phyloP scores from a whole-genome alignment of 495 filamentous ascomycete species.

The Daldinia loculata region DNA sequence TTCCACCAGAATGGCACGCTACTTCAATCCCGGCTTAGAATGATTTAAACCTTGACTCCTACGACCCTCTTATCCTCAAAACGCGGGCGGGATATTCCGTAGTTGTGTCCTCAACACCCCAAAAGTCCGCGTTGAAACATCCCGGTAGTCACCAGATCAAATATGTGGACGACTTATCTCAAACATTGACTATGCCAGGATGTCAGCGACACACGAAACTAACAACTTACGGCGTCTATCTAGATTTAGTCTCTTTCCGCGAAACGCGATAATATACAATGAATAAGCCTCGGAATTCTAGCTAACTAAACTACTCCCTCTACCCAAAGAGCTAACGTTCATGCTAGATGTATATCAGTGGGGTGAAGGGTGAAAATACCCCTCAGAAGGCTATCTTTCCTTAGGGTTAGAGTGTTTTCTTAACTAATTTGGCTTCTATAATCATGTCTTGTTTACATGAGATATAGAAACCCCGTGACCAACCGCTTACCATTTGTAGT shows the following conservation, averaged over 20 bases:
- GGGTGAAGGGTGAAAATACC: not conserved
- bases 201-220: slow-evolving; percentile 28
- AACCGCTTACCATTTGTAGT: not conserved
- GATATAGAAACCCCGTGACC: not conserved
- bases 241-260: slow-evolving; percentile 23
- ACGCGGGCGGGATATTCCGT: not conserved
- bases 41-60: slow-evolving; percentile 3
- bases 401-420: not conserved
- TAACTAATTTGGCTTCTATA: not conserved
- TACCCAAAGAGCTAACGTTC: not conserved
- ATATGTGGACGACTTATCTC: slow-evolving; percentile 16
- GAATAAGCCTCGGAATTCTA: not conserved
- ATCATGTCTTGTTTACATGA: not conserved
- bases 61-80: slow-evolving; percentile 12
- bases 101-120: slow-evolving; percentile 4
- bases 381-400: not conserved
- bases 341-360: not conserved
- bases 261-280: not conserved
- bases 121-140: slow-evolving; percentile 19
- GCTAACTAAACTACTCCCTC: not conserved
- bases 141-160: slow-evolving; percentile 7
- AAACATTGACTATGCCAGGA: slow-evolving; percentile 17
- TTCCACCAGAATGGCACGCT: slow-evolving; percentile 23
- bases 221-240: slow-evolving; percentile 1
- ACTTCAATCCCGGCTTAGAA: slow-evolving; percentile 4